A percentile compares a stretch with the other conserved stretches of the same genome.
phyloP scores from a whole-genome alignment of 1,284 basidiomycete species.

The Athelia psychrophila region DNA sequence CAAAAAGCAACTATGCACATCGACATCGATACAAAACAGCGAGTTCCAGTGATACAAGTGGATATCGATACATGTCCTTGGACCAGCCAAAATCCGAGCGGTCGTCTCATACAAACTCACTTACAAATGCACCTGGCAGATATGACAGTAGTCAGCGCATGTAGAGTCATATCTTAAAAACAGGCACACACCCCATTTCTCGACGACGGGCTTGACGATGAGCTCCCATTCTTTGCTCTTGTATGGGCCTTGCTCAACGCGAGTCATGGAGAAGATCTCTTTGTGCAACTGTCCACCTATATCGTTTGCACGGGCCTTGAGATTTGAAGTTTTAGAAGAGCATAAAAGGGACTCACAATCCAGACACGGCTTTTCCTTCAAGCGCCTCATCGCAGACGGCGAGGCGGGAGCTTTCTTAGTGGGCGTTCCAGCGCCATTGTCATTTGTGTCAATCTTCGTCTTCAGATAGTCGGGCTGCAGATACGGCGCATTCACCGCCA shows the following conservation, averaged over 20 bases:
- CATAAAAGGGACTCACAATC: slow-evolving; percentile 31
- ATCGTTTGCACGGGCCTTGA: background rate
- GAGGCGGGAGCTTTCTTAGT: slow-evolving; percentile 11
- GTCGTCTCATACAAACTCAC: background rate
- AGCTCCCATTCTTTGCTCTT: slow-evolving; percentile 69
- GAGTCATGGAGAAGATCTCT: slow-evolving; percentile 73
- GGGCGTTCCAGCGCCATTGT: slow-evolving; percentile 6
- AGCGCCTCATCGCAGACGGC: background rate
- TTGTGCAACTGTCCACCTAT: slow-evolving; percentile 60
- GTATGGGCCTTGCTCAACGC: slow-evolving; percentile 45
- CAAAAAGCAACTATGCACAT: no score
- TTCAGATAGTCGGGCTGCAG: slow-evolving; percentile 46
- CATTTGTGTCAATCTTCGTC: slow-evolving; percentile 20
- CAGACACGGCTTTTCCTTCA: slow-evolving; percentile 18
- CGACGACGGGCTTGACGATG: slow-evolving; percentile 70
- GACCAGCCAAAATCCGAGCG: background rate
- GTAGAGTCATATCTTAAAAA: slow-evolving; percentile 15
- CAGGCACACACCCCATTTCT: slow-evolving; percentile 62
- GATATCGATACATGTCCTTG: no score
- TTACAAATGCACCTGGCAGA: background rate
- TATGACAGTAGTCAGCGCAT: slow-evolving; percentile 23
- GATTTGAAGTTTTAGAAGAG: no score
- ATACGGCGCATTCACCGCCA: slow-evolving; percentile 57
- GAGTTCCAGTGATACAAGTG: no score
- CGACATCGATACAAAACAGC: no score